Evolutionary conservation across 169 alveolate genomes (phyloP), one percentile per base, ranked within the genome.

Genomic region (Sarcocystis neurona): DNA sequence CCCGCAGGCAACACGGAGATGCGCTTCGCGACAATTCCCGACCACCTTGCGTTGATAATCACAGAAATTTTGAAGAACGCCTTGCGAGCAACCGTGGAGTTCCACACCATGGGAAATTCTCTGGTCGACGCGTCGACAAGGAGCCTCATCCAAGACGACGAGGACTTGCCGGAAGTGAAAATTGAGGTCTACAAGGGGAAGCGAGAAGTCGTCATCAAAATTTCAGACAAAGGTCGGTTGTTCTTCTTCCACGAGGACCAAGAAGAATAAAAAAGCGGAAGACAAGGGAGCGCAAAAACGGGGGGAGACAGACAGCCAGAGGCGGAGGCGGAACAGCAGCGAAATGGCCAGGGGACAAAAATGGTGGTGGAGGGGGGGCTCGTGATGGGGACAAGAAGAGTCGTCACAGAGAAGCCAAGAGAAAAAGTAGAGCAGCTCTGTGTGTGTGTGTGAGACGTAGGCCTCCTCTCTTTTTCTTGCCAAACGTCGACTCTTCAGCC

Each of bases 11-110:
- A 87, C 58, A 27, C 72, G 41, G 78, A 74, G 47, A 60, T 46
- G 79, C 37, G 41, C 30, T 87, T 74, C 79, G 86, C 91, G 23
- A 50, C 63, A 46, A 72, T 87, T 18, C 91, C 91, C n/a, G 87
- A 87, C 12, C 91, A 87, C 68, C 85, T 87, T 34, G 74, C 91
- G 58, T 68, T 87, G 60, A 87, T 87, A 30, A 43, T 68, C 75
- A 87, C 87, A 5, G 91, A 87, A 34, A 37, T 87, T 46, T 56
- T 87, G 41, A 87, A 87, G 74, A 87, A 87, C 79, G 85, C 91
- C 15, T 50, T 87, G 72, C 58, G 91, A 8, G 91, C 91, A 39
- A 87, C 91, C 1, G 91, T 87, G 46, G 91, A 87, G 87, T 72
- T 87, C 58, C 60, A 87, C 85, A 87, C 91, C 48, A 47, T 87